Percentiles rank a stretch among this genome's conserved stretches.
phyloP scores from a whole-genome alignment of 768 basidiomycete genomes.

The Dentipellis sp. region DNA sequence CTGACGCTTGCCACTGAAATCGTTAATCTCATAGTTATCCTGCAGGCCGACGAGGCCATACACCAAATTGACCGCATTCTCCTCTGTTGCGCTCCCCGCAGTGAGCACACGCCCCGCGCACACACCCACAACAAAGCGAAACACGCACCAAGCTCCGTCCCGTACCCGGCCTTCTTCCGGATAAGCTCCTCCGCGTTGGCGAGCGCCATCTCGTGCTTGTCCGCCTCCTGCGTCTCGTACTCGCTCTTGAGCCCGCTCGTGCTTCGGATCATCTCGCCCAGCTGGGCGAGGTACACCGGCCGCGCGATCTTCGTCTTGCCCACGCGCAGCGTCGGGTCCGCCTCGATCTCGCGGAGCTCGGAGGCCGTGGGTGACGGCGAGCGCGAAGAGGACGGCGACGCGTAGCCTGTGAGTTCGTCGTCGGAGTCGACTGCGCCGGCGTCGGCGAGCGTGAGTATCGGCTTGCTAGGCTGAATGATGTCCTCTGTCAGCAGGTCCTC shows the following conservation, averaged over 20 bases:
- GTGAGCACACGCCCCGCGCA: neutral
- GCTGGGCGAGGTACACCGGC: conserved; percentile 86
- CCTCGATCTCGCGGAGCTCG: conserved; percentile 75
- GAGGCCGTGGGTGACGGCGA: conserved; percentile 75
- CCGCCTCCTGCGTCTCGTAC: conserved; percentile 57
- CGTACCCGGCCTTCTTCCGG: conserved; percentile 74
- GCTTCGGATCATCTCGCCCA: conserved; percentile 67
- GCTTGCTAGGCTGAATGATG: neutral
- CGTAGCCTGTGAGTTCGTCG: conserved; percentile 74
- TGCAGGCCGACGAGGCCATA: conserved; percentile 67
- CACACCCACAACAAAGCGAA: neutral
- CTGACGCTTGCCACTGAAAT: conserved; percentile 71
- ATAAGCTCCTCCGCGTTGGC: conserved; percentile 76
- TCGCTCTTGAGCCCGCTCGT: conserved; percentile 40
- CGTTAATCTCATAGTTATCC: conserved; percentile 77
- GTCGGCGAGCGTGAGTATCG: neutral
- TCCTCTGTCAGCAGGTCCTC: conserved; percentile 1
- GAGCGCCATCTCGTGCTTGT: conserved; percentile 74
- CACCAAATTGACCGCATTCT: conserved; percentile 80
- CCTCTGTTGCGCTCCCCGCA: conserved; percentile 42
- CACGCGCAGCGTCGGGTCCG: conserved; percentile 73
- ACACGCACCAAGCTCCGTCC: conserved; percentile 76
- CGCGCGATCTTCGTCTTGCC: conserved; percentile 60
- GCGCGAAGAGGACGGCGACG: conserved; percentile 53
- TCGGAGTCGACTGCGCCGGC: conserved; percentile 59